Evolutionary conservation across 768 basidiomycete species (phyloP), one percentile per base, ranked within the genome.

Genomic region (Serendipita sp.): DNA sequence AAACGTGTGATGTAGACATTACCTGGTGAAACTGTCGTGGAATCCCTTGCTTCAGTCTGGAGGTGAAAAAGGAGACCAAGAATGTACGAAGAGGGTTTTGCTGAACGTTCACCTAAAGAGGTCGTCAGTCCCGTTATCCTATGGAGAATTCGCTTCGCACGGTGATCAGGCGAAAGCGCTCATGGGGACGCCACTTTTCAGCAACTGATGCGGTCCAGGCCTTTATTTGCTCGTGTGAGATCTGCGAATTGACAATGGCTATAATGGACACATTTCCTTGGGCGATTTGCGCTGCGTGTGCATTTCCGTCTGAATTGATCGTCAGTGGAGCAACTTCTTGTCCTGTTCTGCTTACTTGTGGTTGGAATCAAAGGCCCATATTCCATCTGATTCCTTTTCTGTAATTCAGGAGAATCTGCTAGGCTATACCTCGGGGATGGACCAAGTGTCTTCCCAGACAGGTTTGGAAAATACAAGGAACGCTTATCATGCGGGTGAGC

Each of bases 71-170:
- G 62, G 85, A 84, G 62, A 97, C 87, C 36, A 98, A 82, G 71
- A 93, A 81, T 0, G 88, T 88, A 76, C 96, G 96, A 67, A 98
- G 81, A 3, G 88, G 75, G 74, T 98, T 98, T 73, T 92, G 88
- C 75, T 98, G 95, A 31, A 95, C 78, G 74, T 98, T 98, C 72
- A 97, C 84, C 78, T 79, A 69, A n/a, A 62, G 44, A 10, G 13
- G 13, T 34, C 5, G 44, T 40, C 23, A 58, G 16, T 64, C 11
- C 36, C 5, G 55, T 36, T 6, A 55, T 8, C 23, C 16, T 15
- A n/a, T 29, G 5, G 29, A 6, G 18, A 3, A 40, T 6, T 40
- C 29, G 37, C 45, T 16, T 66, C 65, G 1, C 18, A 68, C 71
- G 50, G 89, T 87, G 58, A 90, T 71, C 67, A 82, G 83, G 74